A percentile compares a stretch with the other conserved stretches of the same genome.
Conservation (phyloP, 1,284 basidiomycete species). For the Trametes polyzona region DNA sequence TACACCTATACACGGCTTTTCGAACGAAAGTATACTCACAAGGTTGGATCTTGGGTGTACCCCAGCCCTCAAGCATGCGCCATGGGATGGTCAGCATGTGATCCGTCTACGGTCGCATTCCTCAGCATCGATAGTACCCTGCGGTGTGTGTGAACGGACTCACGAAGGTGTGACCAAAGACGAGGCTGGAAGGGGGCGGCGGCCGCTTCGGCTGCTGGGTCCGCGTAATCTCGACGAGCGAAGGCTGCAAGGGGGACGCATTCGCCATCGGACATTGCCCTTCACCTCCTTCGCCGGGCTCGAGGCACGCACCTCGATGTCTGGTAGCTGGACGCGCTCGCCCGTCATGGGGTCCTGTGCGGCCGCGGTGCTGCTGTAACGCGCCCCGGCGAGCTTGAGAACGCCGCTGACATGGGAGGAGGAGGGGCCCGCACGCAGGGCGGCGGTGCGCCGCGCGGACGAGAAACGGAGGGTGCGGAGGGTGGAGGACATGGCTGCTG, state of each 20-base stretch:
- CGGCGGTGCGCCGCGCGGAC: conserved; percentile 1
- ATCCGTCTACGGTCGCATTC: conserved; percentile 63
- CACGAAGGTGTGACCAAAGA: conserved; percentile 76
- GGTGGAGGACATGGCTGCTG: conserved; percentile 14
- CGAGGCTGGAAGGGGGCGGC: conserved; percentile 57
- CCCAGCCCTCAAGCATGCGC: conserved; percentile 79
- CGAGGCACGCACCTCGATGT: conserved; percentile 33
- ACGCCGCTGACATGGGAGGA: conserved; percentile 10
- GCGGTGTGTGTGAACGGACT: conserved; percentile 33
- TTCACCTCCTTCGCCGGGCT: not conserved
- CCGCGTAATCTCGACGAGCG: conserved; percentile 50
- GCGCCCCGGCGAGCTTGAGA: conserved; percentile 16
- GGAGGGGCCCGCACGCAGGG: conserved; percentile 6
- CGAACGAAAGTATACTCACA: conserved; percentile 51
- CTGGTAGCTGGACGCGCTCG: conserved; percentile 30
- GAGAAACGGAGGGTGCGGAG: conserved; percentile 14
- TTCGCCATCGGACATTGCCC: not conserved
- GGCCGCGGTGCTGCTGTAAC: conserved; percentile 28
- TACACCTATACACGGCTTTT: not conserved
- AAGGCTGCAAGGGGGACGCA: conserved; percentile 41
- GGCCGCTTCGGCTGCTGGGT: conserved; percentile 54
- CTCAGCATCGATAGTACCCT: not conserved
- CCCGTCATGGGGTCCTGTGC: conserved; percentile 31
- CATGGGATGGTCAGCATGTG: conserved; percentile 93
- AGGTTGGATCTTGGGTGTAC: conserved; percentile 80